phyloP scores from a whole-genome alignment of 495 filamentous ascomycete genomes.

The Xanthoparmelia taractica region DNA sequence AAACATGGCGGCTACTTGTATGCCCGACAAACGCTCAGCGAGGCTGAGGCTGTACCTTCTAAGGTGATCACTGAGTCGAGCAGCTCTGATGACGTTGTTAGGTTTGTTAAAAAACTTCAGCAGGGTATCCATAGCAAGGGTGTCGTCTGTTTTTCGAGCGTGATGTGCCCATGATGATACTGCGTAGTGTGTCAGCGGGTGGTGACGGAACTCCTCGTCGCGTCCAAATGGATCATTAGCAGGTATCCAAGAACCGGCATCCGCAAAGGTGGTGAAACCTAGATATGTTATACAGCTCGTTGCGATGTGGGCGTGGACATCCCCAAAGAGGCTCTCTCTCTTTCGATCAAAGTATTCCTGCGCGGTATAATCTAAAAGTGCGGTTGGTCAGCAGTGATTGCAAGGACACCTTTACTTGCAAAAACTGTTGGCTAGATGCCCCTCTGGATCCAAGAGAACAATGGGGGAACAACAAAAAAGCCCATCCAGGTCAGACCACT shows the following conservation, averaged over 20 bases:
- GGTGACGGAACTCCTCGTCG: background rate
- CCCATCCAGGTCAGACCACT: background rate
- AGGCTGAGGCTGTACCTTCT: background rate
- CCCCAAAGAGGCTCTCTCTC: background rate
- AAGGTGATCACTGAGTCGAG: background rate
- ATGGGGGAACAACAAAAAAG: background rate
- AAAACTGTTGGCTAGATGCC: background rate
- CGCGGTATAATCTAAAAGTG: background rate
- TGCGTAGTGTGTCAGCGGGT: background rate
- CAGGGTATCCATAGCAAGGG: background rate
- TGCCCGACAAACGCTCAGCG: background rate
- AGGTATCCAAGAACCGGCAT: background rate
- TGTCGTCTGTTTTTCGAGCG: background rate
- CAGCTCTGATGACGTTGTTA: background rate
- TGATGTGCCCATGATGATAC: background rate
- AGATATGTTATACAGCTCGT: constrained; percentile 1
- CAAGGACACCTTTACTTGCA: background rate
- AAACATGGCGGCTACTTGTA: background rate
- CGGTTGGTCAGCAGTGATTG: background rate
- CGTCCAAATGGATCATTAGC: too few relatives aligned
- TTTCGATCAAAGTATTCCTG: constrained; percentile 6
- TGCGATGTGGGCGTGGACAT: background rate
- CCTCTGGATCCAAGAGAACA: too few relatives aligned
- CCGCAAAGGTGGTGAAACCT: background rate
- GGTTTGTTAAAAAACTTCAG: background rate